Evolutionary conservation across 495 filamentous ascomycete genomes (phyloP).

Genomic region (Daldinia bambusicola): DNA sequence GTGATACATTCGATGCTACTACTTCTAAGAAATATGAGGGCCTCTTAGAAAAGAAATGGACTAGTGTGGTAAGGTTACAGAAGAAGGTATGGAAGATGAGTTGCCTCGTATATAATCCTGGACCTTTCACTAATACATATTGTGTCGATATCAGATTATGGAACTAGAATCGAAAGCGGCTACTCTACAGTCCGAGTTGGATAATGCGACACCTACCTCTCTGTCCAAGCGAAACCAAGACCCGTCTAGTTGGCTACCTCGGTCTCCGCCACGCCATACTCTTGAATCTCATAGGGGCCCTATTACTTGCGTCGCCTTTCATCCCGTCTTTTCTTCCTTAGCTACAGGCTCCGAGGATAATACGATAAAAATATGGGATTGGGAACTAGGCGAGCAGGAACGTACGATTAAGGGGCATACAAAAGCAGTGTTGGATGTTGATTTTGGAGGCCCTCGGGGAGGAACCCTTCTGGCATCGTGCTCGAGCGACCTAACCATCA

Average conservation of each 20-base stretch:
- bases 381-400: constrained; percentile 94
- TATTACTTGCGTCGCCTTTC: constrained; percentile 91
- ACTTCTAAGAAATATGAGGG: constrained; percentile 90
- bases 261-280: constrained; percentile 79
- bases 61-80: constrained; percentile 86
- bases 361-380: constrained; percentile 97
- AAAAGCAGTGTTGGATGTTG: constrained; percentile 86
- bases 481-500: constrained; percentile 91
- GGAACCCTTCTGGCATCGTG: constrained; percentile 90
- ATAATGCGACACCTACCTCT: constrained; percentile 85
- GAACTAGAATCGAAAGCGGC: constrained; percentile 81
- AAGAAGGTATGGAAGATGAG: constrained; percentile 72
- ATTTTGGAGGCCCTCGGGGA: constrained; percentile 89
- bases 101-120: background rate
- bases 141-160: constrained; percentile 75
- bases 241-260: constrained; percentile 86
- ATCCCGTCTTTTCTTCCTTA: constrained; percentile 90
- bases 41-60: constrained; percentile 96
- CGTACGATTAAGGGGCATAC: constrained; percentile 93
- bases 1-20: constrained; percentile 75
- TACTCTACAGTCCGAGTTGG: constrained; percentile 81
- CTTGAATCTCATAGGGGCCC: constrained; percentile 85
- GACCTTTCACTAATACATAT: constrained; percentile 26
- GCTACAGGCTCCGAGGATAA: constrained; percentile 91
- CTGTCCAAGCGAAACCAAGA: constrained; percentile 82